Evolutionary conservation across 75 land plant genomes (phyloP).

Genomic region (Picea glauca): DNA sequence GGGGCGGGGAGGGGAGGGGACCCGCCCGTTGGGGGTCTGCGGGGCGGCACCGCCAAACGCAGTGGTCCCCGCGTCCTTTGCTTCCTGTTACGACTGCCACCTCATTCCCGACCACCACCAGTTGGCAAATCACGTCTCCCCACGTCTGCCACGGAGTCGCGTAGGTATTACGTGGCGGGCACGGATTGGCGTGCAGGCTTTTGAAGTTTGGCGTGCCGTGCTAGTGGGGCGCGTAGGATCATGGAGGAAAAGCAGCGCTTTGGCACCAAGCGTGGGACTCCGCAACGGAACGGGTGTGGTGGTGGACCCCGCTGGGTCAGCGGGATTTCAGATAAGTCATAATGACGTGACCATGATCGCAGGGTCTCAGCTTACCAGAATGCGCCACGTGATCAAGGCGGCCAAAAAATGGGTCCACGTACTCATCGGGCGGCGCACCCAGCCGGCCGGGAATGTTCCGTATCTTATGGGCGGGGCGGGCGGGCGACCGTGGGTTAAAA

Average conservation of each 20-base stretch:
- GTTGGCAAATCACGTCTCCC: too few relatives aligned
- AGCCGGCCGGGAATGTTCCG: conserved; percentile 1
- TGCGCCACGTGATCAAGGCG: not conserved
- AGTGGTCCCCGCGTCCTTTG: not conserved
- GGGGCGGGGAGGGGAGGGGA: not conserved
- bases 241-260: not conserved
- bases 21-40: too few relatives aligned
- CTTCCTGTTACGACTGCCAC: not conserved
- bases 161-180: not conserved
- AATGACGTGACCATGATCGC: not conserved
- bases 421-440: conserved; percentile 14
- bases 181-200: not conserved
- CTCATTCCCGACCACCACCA: not conserved
- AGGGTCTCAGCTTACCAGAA: not conserved
- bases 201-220: not conserved
- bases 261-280: conserved; percentile 5
- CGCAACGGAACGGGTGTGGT: conserved; percentile 5
- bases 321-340: too few relatives aligned
- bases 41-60: conserved; percentile 11
- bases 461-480: not conserved
- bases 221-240: not conserved
- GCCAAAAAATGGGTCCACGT: not conserved
- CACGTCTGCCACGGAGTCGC: not conserved
- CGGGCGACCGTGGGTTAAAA: conserved; percentile 3
- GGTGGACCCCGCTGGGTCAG: not conserved